These are phyloP conservation scores for Pestalotiopsis sp. DNA, from an alignment of 2,329 filamentous ascomycete genomes.

Conservation along the genomic window DNA sequence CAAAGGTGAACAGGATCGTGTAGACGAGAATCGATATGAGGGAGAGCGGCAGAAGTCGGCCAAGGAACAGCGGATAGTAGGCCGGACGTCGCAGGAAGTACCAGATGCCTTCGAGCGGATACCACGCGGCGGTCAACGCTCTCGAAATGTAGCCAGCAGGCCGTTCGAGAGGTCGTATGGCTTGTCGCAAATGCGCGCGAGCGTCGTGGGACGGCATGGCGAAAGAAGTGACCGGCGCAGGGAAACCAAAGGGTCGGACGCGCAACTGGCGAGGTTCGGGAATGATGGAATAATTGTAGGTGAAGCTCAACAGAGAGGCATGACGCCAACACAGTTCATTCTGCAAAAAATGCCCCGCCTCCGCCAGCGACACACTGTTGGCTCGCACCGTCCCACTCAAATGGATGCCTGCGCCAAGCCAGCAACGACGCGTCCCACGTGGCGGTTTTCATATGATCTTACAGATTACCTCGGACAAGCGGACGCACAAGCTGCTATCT, in stretches of 20 bases:
- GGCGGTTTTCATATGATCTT: neutral
- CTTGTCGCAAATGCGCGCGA: slow-evolving; percentile 18
- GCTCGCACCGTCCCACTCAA: neutral
- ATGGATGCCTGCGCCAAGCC: neutral
- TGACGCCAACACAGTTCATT: neutral
- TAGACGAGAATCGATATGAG: slow-evolving; percentile 84
- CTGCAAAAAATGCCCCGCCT: neutral
- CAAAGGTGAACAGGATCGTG: slow-evolving; percentile 81
- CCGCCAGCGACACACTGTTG: neutral
- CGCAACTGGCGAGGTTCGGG: neutral
- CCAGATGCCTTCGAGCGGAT: slow-evolving; percentile 72
- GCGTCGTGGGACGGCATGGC: slow-evolving; percentile 10
- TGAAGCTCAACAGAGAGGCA: neutral
- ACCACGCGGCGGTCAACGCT: slow-evolving; percentile 50
- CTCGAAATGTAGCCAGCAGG: slow-evolving; percentile 44
- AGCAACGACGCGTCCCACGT: neutral
- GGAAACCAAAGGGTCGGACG: neutral
- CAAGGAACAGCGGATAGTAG: slow-evolving; percentile 78
- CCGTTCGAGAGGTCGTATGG: slow-evolving; percentile 31
- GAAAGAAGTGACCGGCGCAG: neutral
- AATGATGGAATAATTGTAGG: neutral
- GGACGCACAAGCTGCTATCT: neutral
- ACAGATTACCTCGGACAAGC: neutral
- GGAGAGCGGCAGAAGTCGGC: slow-evolving; percentile 77
- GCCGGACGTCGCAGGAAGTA: slow-evolving; percentile 79